phyloP scores from a whole-genome alignment of 305 asterid species.

The Salvia sclarea region DNA sequence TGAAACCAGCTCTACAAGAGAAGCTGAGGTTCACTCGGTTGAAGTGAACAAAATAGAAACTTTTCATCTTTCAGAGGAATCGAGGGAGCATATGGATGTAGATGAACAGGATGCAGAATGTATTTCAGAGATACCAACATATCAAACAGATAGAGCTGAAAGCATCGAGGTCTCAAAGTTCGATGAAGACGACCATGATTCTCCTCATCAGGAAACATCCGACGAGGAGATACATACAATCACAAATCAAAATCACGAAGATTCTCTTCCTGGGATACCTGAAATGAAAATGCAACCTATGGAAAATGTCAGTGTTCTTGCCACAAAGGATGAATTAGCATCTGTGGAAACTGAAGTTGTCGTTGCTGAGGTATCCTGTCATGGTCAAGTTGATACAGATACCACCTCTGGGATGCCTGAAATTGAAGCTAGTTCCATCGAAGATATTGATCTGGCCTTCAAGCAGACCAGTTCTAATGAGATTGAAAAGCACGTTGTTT shows the following conservation, averaged over 20 bases:
- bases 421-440: constrained; percentile 44
- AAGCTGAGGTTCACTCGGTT: constrained; percentile 24
- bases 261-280: constrained; percentile 32
- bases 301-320: constrained; percentile 33
- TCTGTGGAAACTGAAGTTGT: constrained; percentile 28
- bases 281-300: constrained; percentile 35
- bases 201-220: constrained; percentile 33
- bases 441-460: constrained; percentile 39
- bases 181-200: constrained; percentile 33
- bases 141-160: constrained; percentile 34
- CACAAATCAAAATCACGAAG: constrained; percentile 41
- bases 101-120: constrained; percentile 33
- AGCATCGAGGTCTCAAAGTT: constrained; percentile 36
- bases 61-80: constrained; percentile 26
- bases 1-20: constrained; percentile 35
- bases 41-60: constrained; percentile 34
- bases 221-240: constrained; percentile 19
- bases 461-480: constrained; percentile 30
- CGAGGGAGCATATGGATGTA: constrained; percentile 35
- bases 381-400: constrained; percentile 31
- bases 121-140: constrained; percentile 37
- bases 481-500: constrained; percentile 30
- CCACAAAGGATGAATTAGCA: constrained; percentile 32
- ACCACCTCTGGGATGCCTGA: constrained; percentile 35
- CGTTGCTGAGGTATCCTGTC: constrained; percentile 26